Conservation (phyloP, 306 rosid species). For the Cercis canadensis region DNA sequence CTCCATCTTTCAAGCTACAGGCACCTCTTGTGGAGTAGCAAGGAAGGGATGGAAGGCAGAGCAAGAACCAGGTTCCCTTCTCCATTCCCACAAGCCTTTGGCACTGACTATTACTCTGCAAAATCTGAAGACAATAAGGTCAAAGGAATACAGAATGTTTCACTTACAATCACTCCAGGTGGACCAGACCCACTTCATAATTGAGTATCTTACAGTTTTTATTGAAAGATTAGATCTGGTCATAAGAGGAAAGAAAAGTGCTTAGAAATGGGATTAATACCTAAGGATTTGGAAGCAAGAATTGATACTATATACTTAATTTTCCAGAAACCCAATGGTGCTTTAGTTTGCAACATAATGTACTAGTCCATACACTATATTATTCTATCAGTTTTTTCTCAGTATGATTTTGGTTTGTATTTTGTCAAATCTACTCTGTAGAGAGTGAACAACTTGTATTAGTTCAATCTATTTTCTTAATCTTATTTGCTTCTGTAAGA, state of each 20-base stretch:
- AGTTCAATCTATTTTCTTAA: conserved; percentile 1
- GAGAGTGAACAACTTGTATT: neutral
- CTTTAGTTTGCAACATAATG: conserved; percentile 22
- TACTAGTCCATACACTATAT: conserved; percentile 11
- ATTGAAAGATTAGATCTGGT: conserved; percentile 37
- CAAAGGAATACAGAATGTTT: conserved; percentile 46
- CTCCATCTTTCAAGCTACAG: conserved; percentile 50
- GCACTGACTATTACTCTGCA: conserved; percentile 27
- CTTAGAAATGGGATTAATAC: neutral
- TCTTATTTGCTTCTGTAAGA: conserved; percentile 4
- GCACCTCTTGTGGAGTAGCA: conserved; percentile 33
- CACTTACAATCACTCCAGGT: conserved; percentile 56
- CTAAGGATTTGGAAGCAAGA: neutral
- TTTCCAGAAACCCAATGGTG: conserved; percentile 18
- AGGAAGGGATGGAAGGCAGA: conserved; percentile 40
- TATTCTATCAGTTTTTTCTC: neutral
- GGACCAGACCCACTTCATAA: conserved; percentile 88
- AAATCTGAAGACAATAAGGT: conserved; percentile 36
- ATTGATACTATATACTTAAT: conserved; percentile 17
- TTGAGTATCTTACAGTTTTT: conserved; percentile 38
- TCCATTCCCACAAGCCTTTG: conserved; percentile 27
- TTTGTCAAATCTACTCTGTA: conserved; percentile 5
- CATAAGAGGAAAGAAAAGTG: conserved; percentile 16
- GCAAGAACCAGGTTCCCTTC: conserved; percentile 33
- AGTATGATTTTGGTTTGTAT: conserved; percentile 3